These are phyloP conservation scores for Metschnikowia lachancei DNA, from an alignment of 805 yeast genomes.

Conservation along the genomic window DNA sequence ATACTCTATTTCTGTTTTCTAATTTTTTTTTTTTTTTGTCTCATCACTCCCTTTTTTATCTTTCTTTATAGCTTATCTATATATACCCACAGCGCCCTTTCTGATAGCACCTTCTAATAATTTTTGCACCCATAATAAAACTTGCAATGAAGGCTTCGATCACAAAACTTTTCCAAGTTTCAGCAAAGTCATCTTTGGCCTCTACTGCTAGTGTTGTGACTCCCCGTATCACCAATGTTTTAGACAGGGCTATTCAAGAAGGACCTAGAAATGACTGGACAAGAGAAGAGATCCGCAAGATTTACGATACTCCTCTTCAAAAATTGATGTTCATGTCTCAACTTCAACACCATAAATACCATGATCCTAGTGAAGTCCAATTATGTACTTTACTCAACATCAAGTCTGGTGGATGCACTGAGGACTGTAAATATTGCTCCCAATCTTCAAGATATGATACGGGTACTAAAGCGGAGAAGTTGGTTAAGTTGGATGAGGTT, in stretches of 20 bases:
- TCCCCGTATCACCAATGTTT: not conserved
- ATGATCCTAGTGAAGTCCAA: constrained; percentile 69
- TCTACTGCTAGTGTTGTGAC: not conserved
- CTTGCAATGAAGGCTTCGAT: constrained; percentile 5
- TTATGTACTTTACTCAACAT: constrained; percentile 72
- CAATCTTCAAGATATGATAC: constrained; percentile 70
- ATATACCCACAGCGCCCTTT: not conserved
- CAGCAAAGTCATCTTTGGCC: not conserved
- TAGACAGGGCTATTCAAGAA: constrained; percentile 11
- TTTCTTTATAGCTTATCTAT: not conserved
- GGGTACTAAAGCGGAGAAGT: constrained; percentile 66
- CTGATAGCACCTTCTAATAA: not conserved
- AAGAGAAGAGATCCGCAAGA: constrained; percentile 53
- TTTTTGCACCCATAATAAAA: constrained; percentile 5
- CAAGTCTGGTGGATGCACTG: constrained; percentile 79
- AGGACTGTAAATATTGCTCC: constrained; percentile 79
- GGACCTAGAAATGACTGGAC: constrained; percentile 49
- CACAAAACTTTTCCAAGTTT: constrained; percentile 1
- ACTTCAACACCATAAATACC: constrained; percentile 61
- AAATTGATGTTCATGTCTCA: constrained; percentile 61
- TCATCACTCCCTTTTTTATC: not conserved
- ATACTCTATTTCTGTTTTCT: not conserved
- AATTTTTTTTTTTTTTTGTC: not conserved
- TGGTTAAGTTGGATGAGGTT: constrained; percentile 61
- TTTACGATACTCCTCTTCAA: constrained; percentile 64